Base-by-base conservation (phyloP, 306 rosid species). In the Rosa lucieae region DNA sequence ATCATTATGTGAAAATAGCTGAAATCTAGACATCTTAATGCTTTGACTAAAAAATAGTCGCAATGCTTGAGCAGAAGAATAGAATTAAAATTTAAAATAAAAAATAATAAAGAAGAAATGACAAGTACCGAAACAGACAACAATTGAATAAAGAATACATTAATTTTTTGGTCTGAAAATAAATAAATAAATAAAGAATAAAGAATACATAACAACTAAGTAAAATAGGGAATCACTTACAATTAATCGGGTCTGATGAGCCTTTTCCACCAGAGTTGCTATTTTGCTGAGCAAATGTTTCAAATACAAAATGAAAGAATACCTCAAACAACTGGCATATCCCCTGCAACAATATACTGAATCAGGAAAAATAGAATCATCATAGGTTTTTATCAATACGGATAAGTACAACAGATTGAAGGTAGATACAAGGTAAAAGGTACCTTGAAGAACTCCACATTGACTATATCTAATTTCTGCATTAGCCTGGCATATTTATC, bases 401-500 rank as follows among this genome's bases (percentile, higher is more conserved):
- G 29, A 74, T 51, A 52, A 73, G 42, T 47, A 67, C 73, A 77
- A 67, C 43, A n/a, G 0, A 12, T 17, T 9, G 69, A 46, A 56
- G 77, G 68, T 67, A 42, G 49, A 53, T 74, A 73, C 71, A 80
- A 63, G 43, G 75, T 78, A 84, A 21, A 59, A 75, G 58, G 68
- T 80, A 96, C 99, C 98, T 88, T 93, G 83, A 96, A 96, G 81
- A 96, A 89, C 85, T 96, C 99, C 75, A 91, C 88, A 62, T 91
- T 90, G 55, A 91, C 88, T 80, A 91, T 86, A 82, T 89, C 96
- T 77, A 96, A 83, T 87, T 91, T 96, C 89, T 90, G 99, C 97
- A 93, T 96, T 76, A 96, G 96, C 89, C 96, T 93, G 79, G 96
- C 97, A 85, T 96, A 93, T 86, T 96, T 96, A 85, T 96, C 99